phyloP scores from a whole-genome alignment of 2,329 filamentous ascomycete species.

The Teratosphaeria zuluensis region DNA sequence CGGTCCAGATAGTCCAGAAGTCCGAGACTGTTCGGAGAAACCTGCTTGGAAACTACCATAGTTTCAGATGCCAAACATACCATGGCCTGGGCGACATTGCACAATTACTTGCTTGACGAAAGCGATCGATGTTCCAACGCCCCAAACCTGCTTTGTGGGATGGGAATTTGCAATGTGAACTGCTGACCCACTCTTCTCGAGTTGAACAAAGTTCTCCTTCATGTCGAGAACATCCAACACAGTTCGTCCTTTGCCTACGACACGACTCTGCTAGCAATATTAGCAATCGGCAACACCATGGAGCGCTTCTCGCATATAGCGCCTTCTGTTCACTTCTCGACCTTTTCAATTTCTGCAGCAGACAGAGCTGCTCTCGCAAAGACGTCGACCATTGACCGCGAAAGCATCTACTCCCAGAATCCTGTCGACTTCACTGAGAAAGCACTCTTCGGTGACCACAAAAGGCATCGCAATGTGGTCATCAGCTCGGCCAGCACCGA shows the following conservation, averaged over 20 bases:
- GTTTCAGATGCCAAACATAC: not conserved
- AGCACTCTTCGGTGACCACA: not conserved
- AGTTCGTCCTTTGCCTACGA: not conserved
- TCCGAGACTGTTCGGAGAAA: not conserved
- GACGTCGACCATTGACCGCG: not conserved
- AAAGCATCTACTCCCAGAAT: not conserved
- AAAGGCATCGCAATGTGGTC: not conserved
- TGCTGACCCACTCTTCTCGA: not conserved
- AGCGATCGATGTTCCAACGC: not conserved
- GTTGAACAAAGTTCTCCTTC: not conserved
- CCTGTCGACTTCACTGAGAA: not conserved
- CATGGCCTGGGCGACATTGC: not conserved
- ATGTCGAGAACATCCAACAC: not conserved
- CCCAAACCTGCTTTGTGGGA: not conserved
- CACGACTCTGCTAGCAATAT: not conserved
- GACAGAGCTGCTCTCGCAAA: not conserved
- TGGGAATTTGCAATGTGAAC: not conserved
- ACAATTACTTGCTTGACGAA: not conserved
- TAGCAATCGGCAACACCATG: not conserved
- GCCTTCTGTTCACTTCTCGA: not conserved
- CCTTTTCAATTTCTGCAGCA: not conserved
- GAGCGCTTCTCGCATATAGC: slow-evolving; percentile 1
- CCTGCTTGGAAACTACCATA: not conserved
- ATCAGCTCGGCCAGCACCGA: not conserved
- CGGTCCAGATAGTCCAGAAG: not conserved